phyloP scores from a whole-genome alignment of 768 basidiomycete species.

The Daedalea quercina region DNA sequence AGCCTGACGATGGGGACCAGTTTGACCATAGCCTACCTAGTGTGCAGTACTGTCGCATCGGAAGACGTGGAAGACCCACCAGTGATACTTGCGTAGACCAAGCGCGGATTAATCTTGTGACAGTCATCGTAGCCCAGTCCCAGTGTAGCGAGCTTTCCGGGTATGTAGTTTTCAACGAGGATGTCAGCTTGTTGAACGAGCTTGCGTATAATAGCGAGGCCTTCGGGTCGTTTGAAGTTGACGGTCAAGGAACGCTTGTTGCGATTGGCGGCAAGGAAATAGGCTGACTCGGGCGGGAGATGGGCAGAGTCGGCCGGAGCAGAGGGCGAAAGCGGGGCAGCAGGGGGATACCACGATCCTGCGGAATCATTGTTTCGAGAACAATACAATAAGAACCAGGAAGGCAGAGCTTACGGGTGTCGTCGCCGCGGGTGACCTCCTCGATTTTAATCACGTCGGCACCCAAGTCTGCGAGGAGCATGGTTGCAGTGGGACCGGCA shows the following conservation, averaged over 20 bases:
- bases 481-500: slow-evolving; percentile 88
- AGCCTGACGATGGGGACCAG: slow-evolving; percentile 76
- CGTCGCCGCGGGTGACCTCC: slow-evolving; percentile 75
- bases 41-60: background rate
- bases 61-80: slow-evolving; percentile 37
- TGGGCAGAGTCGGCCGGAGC: slow-evolving; percentile 48
- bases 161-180: slow-evolving; percentile 83
- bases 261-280: slow-evolving; percentile 84
- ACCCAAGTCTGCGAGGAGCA: slow-evolving; percentile 86
- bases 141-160: slow-evolving; percentile 78
- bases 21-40: slow-evolving; percentile 69
- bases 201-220: slow-evolving; percentile 65
- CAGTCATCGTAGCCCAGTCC: slow-evolving; percentile 87
- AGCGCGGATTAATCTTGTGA: slow-evolving; percentile 61
- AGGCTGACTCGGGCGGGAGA: slow-evolving; percentile 86
- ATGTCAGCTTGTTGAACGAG: slow-evolving; percentile 75
- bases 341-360: slow-evolving; percentile 65
- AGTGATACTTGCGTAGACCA: slow-evolving; percentile 88
- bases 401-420: slow-evolving; percentile 61
- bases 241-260: slow-evolving; percentile 88
- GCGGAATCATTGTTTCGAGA: slow-evolving; percentile 6
- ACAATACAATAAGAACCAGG: background rate
- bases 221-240: slow-evolving; percentile 77
- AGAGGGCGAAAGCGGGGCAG: slow-evolving; percentile 31
- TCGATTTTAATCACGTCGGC: slow-evolving; percentile 95